Base-by-base conservation (phyloP, 345 rosid species). In the Anacardium occidentale region DNA sequence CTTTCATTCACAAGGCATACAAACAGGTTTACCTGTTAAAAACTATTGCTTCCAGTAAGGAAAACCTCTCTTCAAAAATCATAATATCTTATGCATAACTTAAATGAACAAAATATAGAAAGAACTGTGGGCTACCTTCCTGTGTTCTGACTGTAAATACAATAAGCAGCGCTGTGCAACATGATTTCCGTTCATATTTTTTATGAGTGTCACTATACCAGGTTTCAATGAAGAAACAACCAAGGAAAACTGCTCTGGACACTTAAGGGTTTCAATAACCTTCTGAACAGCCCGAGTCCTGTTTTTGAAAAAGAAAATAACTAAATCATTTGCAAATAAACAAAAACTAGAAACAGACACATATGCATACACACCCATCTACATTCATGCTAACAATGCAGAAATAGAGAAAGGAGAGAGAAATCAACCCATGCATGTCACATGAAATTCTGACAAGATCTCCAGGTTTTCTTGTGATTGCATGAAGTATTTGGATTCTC, bases 261-360 rank as follows among this genome's bases (percentile, higher is more conserved):
- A 66, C 73, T 75, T 85, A 17, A 85, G 83, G n/a, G 85, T 87
- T 80, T 92, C 91, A 21, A 92, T 81, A 34, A 90, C 85, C 82
- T 90, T 92, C 76, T 92, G 96, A 76, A 92, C 87, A 51, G 90
- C 96, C 58, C 94, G 88, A 64, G 98, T 90, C 82, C 96, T 92
- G 80, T 37, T 22, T 69, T 64, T 13, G 61, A 53, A 37, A 70
- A 62, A 55, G 5, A 66, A 55, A 44, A 59, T 61, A 61, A 55
- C 57, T 50, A 52, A 74, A 51, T 63, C 45, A 24, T 22, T 45
- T 54, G 8, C 24, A 32, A 56, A 22, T 54, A 15, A 25, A 64
- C 13, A 13, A 26, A 62, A 34, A 52, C 0, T 24, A 40, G 26
- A 70, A 34, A 42, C 65, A 74, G 42, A n/a, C 66, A 58, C 5